These are phyloP conservation scores for Lyophyllum atratum DNA, from an alignment of 768 basidiomycete genomes.

Conservation along the genomic window DNA sequence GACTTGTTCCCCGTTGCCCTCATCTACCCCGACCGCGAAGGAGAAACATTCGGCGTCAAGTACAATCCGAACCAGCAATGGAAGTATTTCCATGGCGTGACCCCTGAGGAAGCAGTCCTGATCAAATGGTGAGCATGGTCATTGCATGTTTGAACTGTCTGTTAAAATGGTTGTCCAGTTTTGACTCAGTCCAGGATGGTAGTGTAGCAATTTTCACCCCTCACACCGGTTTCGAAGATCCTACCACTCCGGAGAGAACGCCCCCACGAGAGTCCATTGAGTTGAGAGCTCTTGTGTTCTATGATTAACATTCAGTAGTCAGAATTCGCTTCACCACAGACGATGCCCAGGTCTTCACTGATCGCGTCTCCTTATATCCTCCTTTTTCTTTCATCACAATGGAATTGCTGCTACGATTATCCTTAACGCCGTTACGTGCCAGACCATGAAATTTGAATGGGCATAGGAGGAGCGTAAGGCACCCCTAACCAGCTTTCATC, in stretches of 20 bases:
- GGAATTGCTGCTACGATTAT: too few relatives aligned
- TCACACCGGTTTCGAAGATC: slow-evolving; percentile 64
- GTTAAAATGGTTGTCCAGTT: slow-evolving; percentile 24
- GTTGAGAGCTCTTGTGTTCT: slow-evolving; percentile 62
- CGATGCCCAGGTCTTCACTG: too few relatives aligned
- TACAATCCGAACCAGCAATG: slow-evolving; percentile 50
- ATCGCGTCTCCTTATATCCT: too few relatives aligned
- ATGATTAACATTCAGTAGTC: slow-evolving; percentile 34
- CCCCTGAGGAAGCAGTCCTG: slow-evolving; percentile 50
- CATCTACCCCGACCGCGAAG: slow-evolving; percentile 50
- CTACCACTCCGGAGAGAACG: slow-evolving; percentile 48
- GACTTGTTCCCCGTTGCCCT: slow-evolving; percentile 49
- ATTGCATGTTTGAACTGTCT: slow-evolving; percentile 12
- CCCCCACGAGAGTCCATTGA: slow-evolving; percentile 62
- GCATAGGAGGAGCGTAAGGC: too few relatives aligned
- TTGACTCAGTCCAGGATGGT: slow-evolving; percentile 40
- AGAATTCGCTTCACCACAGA: too few relatives aligned
- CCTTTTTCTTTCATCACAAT: too few relatives aligned
- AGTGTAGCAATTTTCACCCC: slow-evolving; percentile 58
- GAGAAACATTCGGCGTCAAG: slow-evolving; percentile 50
- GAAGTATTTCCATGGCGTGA: slow-evolving; percentile 51
- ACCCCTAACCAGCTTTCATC: too few relatives aligned
- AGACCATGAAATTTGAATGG: too few relatives aligned
- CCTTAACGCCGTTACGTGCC: too few relatives aligned
- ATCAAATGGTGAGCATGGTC: slow-evolving; percentile 51